phyloP scores from a whole-genome alignment of 179 eudicot genomes.

The Silene vulgaris region DNA sequence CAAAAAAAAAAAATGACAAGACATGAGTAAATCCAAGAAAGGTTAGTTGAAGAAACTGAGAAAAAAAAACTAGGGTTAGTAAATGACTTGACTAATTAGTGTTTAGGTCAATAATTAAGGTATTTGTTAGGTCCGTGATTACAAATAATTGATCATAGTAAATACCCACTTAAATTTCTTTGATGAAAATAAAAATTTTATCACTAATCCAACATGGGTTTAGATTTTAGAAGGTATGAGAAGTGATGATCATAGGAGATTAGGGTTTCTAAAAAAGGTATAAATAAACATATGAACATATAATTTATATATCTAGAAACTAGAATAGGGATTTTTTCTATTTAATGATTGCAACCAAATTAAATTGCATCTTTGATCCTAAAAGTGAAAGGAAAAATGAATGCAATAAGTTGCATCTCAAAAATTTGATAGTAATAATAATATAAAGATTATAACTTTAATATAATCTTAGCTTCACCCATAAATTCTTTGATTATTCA shows the following conservation, averaged over 20 bases:
- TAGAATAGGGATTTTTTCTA: slow-evolving; percentile 3
- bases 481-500: slow-evolving; percentile 8
- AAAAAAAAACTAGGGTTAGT: slow-evolving; percentile 8
- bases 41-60: background rate
- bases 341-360: slow-evolving; percentile 6
- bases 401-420: slow-evolving; percentile 14
- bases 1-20: background rate
- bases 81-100: background rate
- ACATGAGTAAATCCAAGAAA: background rate
- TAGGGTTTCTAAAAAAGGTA: slow-evolving; percentile 32
- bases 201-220: slow-evolving; percentile 6
- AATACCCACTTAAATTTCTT: background rate
- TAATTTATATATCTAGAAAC: slow-evolving; percentile 16
- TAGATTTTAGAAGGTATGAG: slow-evolving; percentile 12
- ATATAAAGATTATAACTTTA: too few species aligned
- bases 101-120: slow-evolving; percentile 4
- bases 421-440: slow-evolving; percentile 5
- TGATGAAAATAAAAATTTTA: background rate
- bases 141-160: background rate
- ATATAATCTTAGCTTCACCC: background rate
- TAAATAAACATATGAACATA: slow-evolving; percentile 19
- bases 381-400: background rate
- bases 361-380: slow-evolving; percentile 6
- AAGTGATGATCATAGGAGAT: slow-evolving; percentile 21
- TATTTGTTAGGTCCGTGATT: slow-evolving; percentile 4